Base-by-base conservation (phyloP, 805 yeast genomes). In the Saturnispora mendoncae region DNA sequence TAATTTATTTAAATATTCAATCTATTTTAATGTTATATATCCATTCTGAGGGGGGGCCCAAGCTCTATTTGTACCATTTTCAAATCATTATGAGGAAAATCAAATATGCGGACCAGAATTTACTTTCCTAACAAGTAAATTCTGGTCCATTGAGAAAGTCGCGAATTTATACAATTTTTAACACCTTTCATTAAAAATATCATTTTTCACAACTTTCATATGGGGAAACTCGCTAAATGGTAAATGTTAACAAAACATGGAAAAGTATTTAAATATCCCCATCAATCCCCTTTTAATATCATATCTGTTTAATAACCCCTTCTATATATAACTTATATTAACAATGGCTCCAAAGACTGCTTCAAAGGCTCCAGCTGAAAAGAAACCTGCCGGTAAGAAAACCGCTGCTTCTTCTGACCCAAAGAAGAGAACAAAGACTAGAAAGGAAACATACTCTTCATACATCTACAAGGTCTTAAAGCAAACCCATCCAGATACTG, bases 401-500 rank as follows among this genome's bases (percentile, higher is more conserved):
- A 84, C 94, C 64, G 76, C 94, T 51, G 46, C 47, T 19, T 72
- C 85, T 51, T 62, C 83, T 54, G 88, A 78, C 60, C 68, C 80
- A 65, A 87, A 86, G 79, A 88, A 84, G 83, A 86, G 94, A 76
- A 64, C 85, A 56, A 88, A 87, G 82, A 71, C 88, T 59, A 86
- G 97, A 80, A 87, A 86, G 83, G 97, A 90, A 74, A 86, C 97
- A 52, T 90, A 87, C 77, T 86, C 95, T 52, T 87, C 97, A 50
- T 90, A 90, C 74, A 90, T 90, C 67, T 90, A 88, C 92, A 90
- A 90, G 73, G 97, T 88, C 55, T 82, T 90, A 67, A 88, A 88
- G 73, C 97, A 90, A 78, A 88, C 97, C 50, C 97, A 90, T 72
- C 97, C 97, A 69, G 97, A 90, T 69, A 90, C 97, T 51, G 97